Evolutionary conservation across 768 basidiomycete genomes (phyloP).

Genomic region (Pleurotus cornucopiae): DNA sequence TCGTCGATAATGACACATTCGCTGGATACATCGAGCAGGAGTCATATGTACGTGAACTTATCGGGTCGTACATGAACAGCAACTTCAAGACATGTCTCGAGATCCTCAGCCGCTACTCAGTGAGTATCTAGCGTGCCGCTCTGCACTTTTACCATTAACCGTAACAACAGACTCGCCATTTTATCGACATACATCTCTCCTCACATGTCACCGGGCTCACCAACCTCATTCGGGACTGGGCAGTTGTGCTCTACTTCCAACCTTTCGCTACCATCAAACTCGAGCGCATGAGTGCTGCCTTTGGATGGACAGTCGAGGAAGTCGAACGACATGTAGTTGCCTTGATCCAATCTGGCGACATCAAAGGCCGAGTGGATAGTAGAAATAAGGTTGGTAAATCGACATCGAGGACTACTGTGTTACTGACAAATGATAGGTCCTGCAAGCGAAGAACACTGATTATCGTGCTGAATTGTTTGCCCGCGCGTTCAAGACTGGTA

Average conservation of each 20-base stretch:
- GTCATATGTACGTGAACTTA: conserved; percentile 79
- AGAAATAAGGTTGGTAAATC: conserved; percentile 67
- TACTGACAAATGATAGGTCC: conserved; percentile 43
- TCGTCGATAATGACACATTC: conserved; percentile 69
- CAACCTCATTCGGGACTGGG: conserved; percentile 67
- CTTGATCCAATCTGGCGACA: conserved; percentile 73
- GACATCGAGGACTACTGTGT: conserved; percentile 7
- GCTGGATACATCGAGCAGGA: conserved; percentile 80
- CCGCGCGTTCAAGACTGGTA: conserved; percentile 68
- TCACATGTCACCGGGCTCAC: conserved; percentile 64
- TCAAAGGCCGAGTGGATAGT: conserved; percentile 83
- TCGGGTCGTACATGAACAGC: conserved; percentile 82
- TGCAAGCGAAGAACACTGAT: conserved; percentile 77
- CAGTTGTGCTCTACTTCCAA: conserved; percentile 84
- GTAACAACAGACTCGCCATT: conserved; percentile 62
- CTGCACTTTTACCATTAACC: not conserved
- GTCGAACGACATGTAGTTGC: conserved; percentile 71
- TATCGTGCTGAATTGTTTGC: conserved; percentile 74
- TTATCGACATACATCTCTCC: conserved; percentile 73
- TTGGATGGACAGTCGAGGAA: conserved; percentile 74
- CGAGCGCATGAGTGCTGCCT: conserved; percentile 79
- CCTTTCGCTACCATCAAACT: conserved; percentile 86
- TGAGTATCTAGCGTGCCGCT: conserved; percentile 23
- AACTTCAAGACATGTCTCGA: conserved; percentile 83
- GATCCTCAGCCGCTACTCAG: conserved; percentile 69